Evolutionary conservation across 2,329 filamentous ascomycete genomes (phyloP).

Genomic region (Ascochyta rabiei): DNA sequence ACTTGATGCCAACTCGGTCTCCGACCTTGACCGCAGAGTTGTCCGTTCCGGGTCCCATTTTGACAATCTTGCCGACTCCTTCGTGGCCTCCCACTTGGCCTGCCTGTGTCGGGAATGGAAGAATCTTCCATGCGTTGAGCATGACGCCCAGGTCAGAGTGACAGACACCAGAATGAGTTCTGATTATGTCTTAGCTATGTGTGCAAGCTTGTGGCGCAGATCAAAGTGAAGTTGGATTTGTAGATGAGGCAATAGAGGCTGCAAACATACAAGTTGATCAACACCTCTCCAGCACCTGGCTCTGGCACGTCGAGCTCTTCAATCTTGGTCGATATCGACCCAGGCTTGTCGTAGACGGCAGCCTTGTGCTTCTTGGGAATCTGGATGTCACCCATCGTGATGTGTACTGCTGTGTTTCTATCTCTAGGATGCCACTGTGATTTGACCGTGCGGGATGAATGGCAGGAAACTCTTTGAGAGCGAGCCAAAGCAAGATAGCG

Average conservation of each 20-base stretch:
- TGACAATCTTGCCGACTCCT: slow-evolving; percentile 69
- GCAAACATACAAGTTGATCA: slow-evolving; percentile 62
- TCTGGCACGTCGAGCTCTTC: slow-evolving; percentile 68
- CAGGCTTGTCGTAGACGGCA: slow-evolving; percentile 68
- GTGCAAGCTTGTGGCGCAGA: neutral
- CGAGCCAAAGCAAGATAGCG: neutral
- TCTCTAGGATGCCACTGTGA: neutral
- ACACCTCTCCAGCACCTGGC: slow-evolving; percentile 66
- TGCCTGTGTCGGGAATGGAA: slow-evolving; percentile 64
- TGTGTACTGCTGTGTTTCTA: neutral
- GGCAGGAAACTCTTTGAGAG: neutral
- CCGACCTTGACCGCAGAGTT: slow-evolving; percentile 65
- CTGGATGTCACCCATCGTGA: slow-evolving; percentile 32
- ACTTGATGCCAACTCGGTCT: slow-evolving; percentile 74
- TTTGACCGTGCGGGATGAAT: neutral
- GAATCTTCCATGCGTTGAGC: slow-evolving; percentile 58
- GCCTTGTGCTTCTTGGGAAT: slow-evolving; percentile 67
- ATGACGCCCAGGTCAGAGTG: slow-evolving; percentile 64
- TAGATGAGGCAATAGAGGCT: neutral
- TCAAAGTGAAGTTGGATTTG: neutral
- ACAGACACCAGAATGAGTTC: slow-evolving; percentile 68
- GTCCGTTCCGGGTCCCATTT: slow-evolving; percentile 67
- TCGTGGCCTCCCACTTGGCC: slow-evolving; percentile 74
- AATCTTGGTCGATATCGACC: slow-evolving; percentile 68
- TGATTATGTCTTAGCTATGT: neutral